Evolutionary conservation across 2,329 filamentous ascomycete genomes (phyloP), one percentile per base, ranked within the genome.

Genomic region (Plectosphaerella sp.): DNA sequence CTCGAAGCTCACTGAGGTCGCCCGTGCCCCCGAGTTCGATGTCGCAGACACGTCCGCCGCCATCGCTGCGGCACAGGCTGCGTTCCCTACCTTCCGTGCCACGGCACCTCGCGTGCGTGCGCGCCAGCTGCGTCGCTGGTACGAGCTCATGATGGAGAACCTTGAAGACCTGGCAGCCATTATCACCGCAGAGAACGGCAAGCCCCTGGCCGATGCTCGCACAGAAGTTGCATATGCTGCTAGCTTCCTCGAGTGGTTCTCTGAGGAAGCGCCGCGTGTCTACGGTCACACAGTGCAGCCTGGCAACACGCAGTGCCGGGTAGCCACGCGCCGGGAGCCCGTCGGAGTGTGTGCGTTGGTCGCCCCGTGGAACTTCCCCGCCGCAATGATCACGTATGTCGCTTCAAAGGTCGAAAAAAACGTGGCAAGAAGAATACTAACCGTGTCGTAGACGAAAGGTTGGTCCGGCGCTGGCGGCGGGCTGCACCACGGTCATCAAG

Each of bases 161-260:
- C 71, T 74, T 48, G 83, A 86, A 24, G 86, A 89, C 61, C 69
- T 89, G 33, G 85, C 84, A 2, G 82, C 71, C 53, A 72, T 89
- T 54, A 85, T 89, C 62, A 87, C 84, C 22, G 82, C 82, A 72
- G 86, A 89, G 69, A 89, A 88, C 57, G 86, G 86, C 51, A 89
- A 89, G 71, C 81, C 86, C 1, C 62, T 86, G 33, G 76, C 81
- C 35, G 83, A 86, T 60, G 77, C 82, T 14, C 76, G 73, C 59
- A 76, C 73, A 10, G 83, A 86, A 64, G 77, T 78, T 24, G 67
- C 67, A 37, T 86, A 84, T 58, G 80, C 82, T 3, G 77, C 82
- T 2, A 75, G 69, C 57, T 86, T 85, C 67, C 77, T 83, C 51
- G 79, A 83, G 64, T 86, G 83, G 83, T 86, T 85, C 63, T 75